Base-by-base conservation (phyloP, 352 stramenopile species). In the Phytopythium vexans region DNA sequence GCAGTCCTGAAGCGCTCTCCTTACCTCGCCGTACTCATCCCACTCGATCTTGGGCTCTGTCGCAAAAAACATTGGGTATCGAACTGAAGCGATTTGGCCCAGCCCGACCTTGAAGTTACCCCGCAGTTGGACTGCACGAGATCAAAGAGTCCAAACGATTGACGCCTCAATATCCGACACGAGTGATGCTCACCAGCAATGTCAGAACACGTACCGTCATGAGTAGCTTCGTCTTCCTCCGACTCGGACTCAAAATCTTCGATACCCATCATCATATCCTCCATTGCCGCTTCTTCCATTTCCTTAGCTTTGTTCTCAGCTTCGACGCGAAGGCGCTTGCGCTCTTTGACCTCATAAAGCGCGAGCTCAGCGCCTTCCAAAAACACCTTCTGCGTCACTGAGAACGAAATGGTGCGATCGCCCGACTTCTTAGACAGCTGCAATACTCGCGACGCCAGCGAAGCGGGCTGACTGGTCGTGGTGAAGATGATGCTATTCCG, bases 221-320 rank as follows among this genome's bases (percentile, higher is more conserved):
- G 83, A 40, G 69, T 64, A 3, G 70, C 62, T 53, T 74, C 65
- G 31, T 92, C 79, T 60, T 94, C 86, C 53, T 95, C 86, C 8
- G 78, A 82, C 41, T 89, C 79, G 2, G 73, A 91, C 57, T 95
- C 86, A 49, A 92, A 95, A 66, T 95, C 86, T 66, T 90, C 86
- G 37, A 95, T 93, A 31, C 80, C 82, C 79, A 94, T 89, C 84
- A 95, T 94, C 82, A 95, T 94, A 57, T 95, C 86, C 58, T 95
- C 84, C 84, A 95, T 94, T 36, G 84, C 86, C 47, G 86, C 86
- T 50, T 94, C 86, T 48, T 94, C 86, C 41, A 94, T 81, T 49
- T 95, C 84, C 56, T 94, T 93, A 6, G 86, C 86, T 48, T 93
- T 94, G 66, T 86, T 82, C 59, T 95, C 86, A 8, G 84, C 86